phyloP scores from a whole-genome alignment of 768 basidiomycete genomes.

The Amylocystis lapponica region DNA sequence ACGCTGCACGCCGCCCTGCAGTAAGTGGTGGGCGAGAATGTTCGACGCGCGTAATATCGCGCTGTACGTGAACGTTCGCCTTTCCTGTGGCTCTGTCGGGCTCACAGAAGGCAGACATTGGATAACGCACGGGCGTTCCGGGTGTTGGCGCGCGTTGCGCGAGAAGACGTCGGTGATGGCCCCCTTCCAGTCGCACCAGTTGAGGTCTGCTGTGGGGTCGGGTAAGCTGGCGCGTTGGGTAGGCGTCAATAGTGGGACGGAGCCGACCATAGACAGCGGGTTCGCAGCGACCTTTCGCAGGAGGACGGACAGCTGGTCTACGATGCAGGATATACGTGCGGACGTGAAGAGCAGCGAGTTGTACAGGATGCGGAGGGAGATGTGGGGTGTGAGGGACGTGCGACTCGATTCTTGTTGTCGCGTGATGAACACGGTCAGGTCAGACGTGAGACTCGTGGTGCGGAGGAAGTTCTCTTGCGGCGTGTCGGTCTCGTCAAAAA shows the following conservation, averaged over 20 bases:
- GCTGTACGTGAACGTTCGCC: slow-evolving; percentile 65
- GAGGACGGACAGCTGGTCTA: slow-evolving; percentile 81
- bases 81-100: slow-evolving; percentile 41
- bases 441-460: slow-evolving; percentile 81
- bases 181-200: slow-evolving; percentile 98
- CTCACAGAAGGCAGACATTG: slow-evolving; percentile 53
- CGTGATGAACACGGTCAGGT: slow-evolving; percentile 86
- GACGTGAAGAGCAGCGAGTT: slow-evolving; percentile 92
- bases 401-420: slow-evolving; percentile 63
- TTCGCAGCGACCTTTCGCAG: slow-evolving; percentile 65
- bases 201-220: slow-evolving; percentile 77
- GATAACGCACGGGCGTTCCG: slow-evolving; percentile 84
- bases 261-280: slow-evolving; percentile 67
- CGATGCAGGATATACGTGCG: slow-evolving; percentile 65
- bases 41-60: slow-evolving; percentile 84
- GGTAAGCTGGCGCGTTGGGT: slow-evolving; percentile 69
- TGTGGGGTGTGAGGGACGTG: slow-evolving; percentile 62
- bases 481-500: slow-evolving; percentile 87
- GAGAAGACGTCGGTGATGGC: slow-evolving; percentile 96
- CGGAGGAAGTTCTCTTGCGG: slow-evolving; percentile 69
- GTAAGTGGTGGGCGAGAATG: slow-evolving; percentile 82
- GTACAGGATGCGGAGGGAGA: slow-evolving; percentile 83
- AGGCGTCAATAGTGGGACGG: slow-evolving; percentile 74
- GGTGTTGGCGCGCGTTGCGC: slow-evolving; percentile 71
- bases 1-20: slow-evolving; percentile 78